Base-by-base conservation (phyloP, 768 basidiomycete species). In the Boletales sp. region DNA sequence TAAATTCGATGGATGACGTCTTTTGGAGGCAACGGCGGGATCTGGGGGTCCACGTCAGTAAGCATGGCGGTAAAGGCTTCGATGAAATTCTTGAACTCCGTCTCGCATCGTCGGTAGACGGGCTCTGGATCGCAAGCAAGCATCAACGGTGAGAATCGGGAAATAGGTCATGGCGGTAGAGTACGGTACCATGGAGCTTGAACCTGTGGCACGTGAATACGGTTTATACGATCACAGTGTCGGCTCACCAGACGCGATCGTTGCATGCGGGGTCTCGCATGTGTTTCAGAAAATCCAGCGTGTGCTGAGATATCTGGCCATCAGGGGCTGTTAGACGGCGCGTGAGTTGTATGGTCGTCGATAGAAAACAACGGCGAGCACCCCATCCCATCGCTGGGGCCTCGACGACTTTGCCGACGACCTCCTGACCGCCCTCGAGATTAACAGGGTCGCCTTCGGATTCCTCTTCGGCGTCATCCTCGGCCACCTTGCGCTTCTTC, bases 1-100 rank as follows among this genome's bases (percentile, higher is more conserved):
- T 97, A 95, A 36, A 97, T 94, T 14, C 95, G 77, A 66, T 98
- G 90, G 48, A 90, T 83, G 19, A 95, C 78, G 58, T 99, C 95
- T 61, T 93, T 94, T 0, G 90, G 81, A 0, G 97, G 97, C 2
- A 98, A 73, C 8, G 81, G 83, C 0, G 97, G 95, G 0, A 98
- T 80, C 60, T 97, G 82, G 15, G 81, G 71, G 65, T 99, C 95
- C 1, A 82, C 83, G 40, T 84, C 84, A 27, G 77, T 73, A 14
- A 95, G 73, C 27, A 80, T 67, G 11, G 80, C 73, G 2, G 86
- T 86, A 61, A 94, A 82, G 0, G 70, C 70, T 37, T 87, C 84
- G 17, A 94, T 71, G 59, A 95, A 97, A 34, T 76, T 80, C 62
- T 87, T 88, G 86, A 90, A 97, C 67, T 97, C 91, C 57, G 84